These are phyloP conservation scores for Penicillium antarcticum DNA, from an alignment of 495 filamentous ascomycete genomes.

Conservation along the genomic window DNA sequence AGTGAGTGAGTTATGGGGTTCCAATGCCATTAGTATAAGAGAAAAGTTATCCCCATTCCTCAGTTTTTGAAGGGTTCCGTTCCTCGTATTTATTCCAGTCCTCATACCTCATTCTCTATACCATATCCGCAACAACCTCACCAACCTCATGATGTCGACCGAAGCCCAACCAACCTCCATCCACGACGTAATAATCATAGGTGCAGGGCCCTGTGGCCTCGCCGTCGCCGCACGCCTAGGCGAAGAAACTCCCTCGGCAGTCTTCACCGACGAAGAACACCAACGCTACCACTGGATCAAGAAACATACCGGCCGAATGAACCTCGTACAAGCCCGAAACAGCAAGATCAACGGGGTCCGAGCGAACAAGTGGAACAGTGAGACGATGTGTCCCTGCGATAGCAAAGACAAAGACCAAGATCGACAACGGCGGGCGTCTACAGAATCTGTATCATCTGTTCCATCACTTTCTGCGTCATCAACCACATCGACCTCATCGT, in stretches of 20 bases:
- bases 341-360: conserved; percentile 28
- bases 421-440: conserved; percentile 20
- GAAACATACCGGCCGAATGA: conserved; percentile 48
- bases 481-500: conserved; percentile 21
- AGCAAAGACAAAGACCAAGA: conserved; percentile 17
- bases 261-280: conserved; percentile 66
- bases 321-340: conserved; percentile 31
- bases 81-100: background rate
- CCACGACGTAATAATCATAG: conserved; percentile 59
- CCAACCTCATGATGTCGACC: background rate
- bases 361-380: conserved; percentile 29
- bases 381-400: conserved; percentile 12
- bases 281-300: conserved; percentile 63
- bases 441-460: conserved; percentile 25
- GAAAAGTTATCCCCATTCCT: background rate
- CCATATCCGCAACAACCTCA: background rate
- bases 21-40: conserved; percentile 5
- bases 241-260: conserved; percentile 58
- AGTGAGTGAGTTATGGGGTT: background rate
- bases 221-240: conserved; percentile 56
- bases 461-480: conserved; percentile 22
- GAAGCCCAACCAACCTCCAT: conserved; percentile 16
- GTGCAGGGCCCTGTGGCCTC: conserved; percentile 61
- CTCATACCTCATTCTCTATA: background rate
- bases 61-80: background rate